Percentiles rank a stretch among this genome's conserved stretches.
phyloP scores from a whole-genome alignment of 2,329 filamentous ascomycete genomes.

The Phialocephala subalpina region DNA sequence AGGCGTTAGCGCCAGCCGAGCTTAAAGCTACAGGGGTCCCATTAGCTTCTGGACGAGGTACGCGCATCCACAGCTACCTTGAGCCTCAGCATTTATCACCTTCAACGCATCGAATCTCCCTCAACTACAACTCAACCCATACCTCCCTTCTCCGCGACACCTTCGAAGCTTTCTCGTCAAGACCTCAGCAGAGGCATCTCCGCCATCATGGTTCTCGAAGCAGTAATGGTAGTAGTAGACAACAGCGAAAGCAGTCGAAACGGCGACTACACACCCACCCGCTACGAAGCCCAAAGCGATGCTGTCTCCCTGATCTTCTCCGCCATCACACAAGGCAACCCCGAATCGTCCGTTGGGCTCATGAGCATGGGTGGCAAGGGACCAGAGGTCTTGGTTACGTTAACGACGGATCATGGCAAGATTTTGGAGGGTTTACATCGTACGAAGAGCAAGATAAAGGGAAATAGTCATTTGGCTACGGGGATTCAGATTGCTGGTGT shows the following conservation, averaged over 20 bases:
- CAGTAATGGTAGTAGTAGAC: slow-evolving; percentile 99
- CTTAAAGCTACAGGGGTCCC: slow-evolving; percentile 34
- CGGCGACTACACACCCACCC: slow-evolving; percentile 89
- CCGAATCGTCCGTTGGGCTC: slow-evolving; percentile 94
- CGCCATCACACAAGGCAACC: slow-evolving; percentile 92
- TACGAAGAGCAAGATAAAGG: slow-evolving; percentile 90
- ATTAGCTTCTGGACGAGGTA: slow-evolving; percentile 33
- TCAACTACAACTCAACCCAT: neutral
- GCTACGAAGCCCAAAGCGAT: slow-evolving; percentile 96
- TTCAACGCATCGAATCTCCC: too few species aligned
- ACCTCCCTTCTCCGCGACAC: neutral
- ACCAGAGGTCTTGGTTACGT: slow-evolving; percentile 95
- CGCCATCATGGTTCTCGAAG: slow-evolving; percentile 93
- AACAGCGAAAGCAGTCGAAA: slow-evolving; percentile 99
- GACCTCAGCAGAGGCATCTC: slow-evolving; percentile 26
- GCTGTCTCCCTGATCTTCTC: slow-evolving; percentile 95
- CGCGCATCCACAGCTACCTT: slow-evolving; percentile 41
- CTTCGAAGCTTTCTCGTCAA: neutral
- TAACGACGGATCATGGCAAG: slow-evolving; percentile 96
- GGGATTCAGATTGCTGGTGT: slow-evolving; percentile 95
- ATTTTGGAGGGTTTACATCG: slow-evolving; percentile 91
- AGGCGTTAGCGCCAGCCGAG: slow-evolving; percentile 27
- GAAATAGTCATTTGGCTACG: slow-evolving; percentile 86
- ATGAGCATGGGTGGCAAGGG: slow-evolving; percentile 99
- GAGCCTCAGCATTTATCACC: slow-evolving; percentile 23